Evolutionary conservation across 2,329 filamentous ascomycete species (phyloP).

Genomic region (Zalaria sp.): DNA sequence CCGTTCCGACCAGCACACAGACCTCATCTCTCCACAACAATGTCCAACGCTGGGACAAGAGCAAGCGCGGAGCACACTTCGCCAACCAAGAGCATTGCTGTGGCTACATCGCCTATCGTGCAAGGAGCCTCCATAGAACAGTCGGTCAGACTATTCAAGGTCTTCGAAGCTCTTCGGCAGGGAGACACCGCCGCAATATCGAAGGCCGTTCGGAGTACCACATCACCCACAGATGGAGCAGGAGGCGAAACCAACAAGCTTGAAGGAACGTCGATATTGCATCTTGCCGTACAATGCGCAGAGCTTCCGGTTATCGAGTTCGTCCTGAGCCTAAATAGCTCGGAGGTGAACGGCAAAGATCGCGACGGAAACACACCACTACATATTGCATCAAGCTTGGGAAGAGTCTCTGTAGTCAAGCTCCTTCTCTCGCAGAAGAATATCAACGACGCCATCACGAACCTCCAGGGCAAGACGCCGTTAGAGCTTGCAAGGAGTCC

Average conservation of each 20-base stretch:
- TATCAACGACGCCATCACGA: constrained; percentile 79
- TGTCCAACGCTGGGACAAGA: constrained; percentile 12
- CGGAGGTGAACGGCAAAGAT: constrained; percentile 63
- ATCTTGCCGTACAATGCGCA: constrained; percentile 90
- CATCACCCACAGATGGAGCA: constrained; percentile 10
- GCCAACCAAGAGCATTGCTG: constrained; percentile 7
- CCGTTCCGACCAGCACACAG: constrained; percentile 6
- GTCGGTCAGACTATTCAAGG: constrained; percentile 83
- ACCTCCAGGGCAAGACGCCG: constrained; percentile 71
- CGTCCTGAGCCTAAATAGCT: constrained; percentile 53
- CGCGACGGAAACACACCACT: constrained; percentile 89
- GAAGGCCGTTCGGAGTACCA: constrained; percentile 55
- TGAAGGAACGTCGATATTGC: constrained; percentile 79
- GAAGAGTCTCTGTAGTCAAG: constrained; percentile 65
- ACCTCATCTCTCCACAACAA: constrained; percentile 21
- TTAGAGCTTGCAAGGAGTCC: constrained; percentile 82
- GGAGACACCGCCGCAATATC: constrained; percentile 86
- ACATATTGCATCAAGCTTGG: constrained; percentile 73
- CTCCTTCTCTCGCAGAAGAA: constrained; percentile 67
- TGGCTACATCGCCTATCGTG: constrained; percentile 10
- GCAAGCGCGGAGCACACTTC: constrained; percentile 5
- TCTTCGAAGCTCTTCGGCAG: constrained; percentile 82
- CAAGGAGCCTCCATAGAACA: constrained; percentile 56
- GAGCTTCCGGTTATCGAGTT: constrained; percentile 88
- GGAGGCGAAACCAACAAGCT: constrained; percentile 26